Evolutionary conservation across 768 basidiomycete genomes (phyloP).

Genomic region (Termitomyces bulborhizus): DNA sequence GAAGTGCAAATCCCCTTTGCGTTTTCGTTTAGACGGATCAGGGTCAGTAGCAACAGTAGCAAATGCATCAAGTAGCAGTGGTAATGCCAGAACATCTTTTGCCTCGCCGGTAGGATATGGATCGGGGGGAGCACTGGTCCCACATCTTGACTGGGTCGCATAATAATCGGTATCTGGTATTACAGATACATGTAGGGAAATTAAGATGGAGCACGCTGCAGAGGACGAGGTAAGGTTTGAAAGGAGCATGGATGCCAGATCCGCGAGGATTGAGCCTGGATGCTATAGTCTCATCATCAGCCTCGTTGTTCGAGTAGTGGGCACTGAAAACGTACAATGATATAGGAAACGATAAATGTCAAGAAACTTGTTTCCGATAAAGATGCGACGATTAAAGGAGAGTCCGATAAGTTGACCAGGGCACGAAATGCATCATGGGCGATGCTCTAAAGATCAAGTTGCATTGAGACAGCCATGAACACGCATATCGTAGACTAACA

Average conservation of each 20-base stretch:
- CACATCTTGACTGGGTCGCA: constrained; percentile 72
- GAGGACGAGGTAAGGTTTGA: constrained; percentile 88
- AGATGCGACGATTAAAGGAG: constrained; percentile 55
- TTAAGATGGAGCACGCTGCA: constrained; percentile 54
- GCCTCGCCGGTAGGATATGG: constrained; percentile 58
- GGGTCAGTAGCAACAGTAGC: constrained; percentile 47
- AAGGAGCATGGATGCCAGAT: constrained; percentile 94
- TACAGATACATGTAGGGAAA: constrained; percentile 62
- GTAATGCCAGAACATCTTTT: constrained; percentile 56
- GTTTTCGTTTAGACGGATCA: constrained; percentile 40
- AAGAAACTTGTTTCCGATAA: constrained; percentile 73
- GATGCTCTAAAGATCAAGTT: constrained; percentile 48
- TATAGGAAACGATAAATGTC: constrained; percentile 81
- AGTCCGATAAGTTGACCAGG: constrained; percentile 89
- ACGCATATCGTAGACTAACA: constrained; percentile 30
- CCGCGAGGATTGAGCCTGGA: constrained; percentile 85
- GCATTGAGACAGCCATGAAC: constrained; percentile 3
- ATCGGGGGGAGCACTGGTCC: constrained; percentile 69
- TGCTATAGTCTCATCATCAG: constrained; percentile 46
- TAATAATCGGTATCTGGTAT: constrained; percentile 52
- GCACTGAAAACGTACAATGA: constrained; percentile 56
- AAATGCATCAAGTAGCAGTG: constrained; percentile 88
- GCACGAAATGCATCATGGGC: constrained; percentile 95
- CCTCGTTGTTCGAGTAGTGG: background rate
- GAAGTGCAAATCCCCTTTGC: constrained; percentile 86